These are phyloP conservation scores for Hypoxylon rubiginosum DNA, from an alignment of 2,329 filamentous ascomycete species.

Conservation along the genomic window DNA sequence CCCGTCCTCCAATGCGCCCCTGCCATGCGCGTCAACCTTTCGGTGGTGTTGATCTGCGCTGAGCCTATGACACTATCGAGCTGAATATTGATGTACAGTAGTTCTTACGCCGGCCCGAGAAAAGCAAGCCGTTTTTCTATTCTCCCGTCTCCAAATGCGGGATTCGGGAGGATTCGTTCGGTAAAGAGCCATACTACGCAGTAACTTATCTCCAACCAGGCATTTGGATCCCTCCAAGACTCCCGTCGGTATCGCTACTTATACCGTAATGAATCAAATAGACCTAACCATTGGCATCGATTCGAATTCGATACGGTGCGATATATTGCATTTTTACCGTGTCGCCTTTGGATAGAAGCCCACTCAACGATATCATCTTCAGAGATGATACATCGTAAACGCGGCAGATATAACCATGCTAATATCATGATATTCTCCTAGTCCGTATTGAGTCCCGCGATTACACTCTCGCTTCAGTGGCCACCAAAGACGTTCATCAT, in stretches of 20 bases:
- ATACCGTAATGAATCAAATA: background rate
- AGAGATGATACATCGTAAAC: background rate
- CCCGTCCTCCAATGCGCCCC: conserved; percentile 9
- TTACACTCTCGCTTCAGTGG: background rate
- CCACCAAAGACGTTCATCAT: background rate
- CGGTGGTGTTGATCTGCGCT: conserved; percentile 23
- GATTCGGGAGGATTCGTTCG: conserved; percentile 6
- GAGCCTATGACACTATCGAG: conserved; percentile 4
- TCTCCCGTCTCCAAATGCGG: conserved; percentile 23
- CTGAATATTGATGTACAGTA: conserved; percentile 9
- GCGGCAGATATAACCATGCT: background rate
- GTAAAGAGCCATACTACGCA: background rate
- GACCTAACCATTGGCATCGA: background rate
- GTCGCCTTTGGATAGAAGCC: background rate
- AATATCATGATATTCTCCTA: background rate
- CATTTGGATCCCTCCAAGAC: background rate
- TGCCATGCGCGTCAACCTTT: conserved; percentile 32
- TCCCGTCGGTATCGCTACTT: background rate
- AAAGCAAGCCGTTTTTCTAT: conserved; percentile 9
- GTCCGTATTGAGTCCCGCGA: no score
- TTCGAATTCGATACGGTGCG: background rate
- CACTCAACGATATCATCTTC: background rate
- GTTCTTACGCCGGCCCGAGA: conserved; percentile 23
- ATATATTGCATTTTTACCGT: background rate
- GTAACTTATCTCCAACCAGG: background rate